These are phyloP conservation scores for Leptographium lundbergii DNA, from an alignment of 2,329 filamentous ascomycete genomes.

Conservation along the genomic window DNA sequence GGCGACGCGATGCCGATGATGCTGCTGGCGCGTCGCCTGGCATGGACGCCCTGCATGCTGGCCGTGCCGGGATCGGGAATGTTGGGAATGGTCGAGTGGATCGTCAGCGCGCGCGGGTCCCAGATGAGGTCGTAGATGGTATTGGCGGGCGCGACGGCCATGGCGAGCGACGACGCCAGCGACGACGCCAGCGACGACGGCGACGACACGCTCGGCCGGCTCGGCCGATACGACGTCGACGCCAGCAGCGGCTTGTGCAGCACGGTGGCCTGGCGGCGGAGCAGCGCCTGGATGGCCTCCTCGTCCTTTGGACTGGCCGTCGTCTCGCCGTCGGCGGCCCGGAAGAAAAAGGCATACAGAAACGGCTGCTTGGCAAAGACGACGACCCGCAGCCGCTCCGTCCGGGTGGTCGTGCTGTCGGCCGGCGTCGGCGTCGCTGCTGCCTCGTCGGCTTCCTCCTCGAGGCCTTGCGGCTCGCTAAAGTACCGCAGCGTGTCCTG, in stretches of 20 bases:
- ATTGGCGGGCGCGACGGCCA: constrained; percentile 14
- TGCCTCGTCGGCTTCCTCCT: neutral
- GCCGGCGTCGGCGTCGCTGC: too few species aligned
- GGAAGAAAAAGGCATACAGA: constrained; percentile 65
- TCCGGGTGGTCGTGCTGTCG: constrained; percentile 23
- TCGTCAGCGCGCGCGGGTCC: constrained; percentile 41
- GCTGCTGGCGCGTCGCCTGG: neutral
- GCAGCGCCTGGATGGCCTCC: constrained; percentile 1
- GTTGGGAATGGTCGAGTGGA: constrained; percentile 53
- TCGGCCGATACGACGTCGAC: constrained; percentile 45
- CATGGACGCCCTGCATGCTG: constrained; percentile 1
- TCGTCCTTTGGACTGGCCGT: neutral
- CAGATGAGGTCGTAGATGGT: constrained; percentile 51
- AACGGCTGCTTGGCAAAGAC: constrained; percentile 66
- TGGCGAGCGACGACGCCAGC: neutral
- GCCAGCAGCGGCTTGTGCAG: constrained; percentile 41
- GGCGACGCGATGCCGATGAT: neutral
- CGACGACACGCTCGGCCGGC: constrained; percentile 28
- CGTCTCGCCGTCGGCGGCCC: constrained; percentile 20
- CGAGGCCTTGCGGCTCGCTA: constrained; percentile 17
- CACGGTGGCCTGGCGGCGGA: constrained; percentile 37
- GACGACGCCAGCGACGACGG: neutral
- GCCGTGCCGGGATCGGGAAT: constrained; percentile 38
- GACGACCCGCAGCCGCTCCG: constrained; percentile 50
- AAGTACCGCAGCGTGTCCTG: constrained; percentile 33